These are phyloP conservation scores for Pseudogymnoascus sp. DNA, from an alignment of 2,329 filamentous ascomycete species.

Conservation along the genomic window DNA sequence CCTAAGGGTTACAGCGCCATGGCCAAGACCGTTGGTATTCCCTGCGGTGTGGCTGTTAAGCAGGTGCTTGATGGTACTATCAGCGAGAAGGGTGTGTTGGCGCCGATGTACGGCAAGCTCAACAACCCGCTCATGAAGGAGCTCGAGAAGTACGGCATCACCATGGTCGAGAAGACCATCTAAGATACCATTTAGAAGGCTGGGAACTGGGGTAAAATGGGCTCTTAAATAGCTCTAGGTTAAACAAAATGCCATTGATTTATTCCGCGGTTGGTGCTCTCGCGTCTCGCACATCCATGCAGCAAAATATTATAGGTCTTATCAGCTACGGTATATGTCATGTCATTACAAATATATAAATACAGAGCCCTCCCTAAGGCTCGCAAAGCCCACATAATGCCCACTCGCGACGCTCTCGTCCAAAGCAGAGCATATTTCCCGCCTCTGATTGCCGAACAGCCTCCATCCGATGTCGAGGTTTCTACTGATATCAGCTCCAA, in stretches of 20 bases:
- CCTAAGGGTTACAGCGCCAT: conserved; percentile 74
- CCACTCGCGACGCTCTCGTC: background rate
- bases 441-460: background rate
- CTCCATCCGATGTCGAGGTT: background rate
- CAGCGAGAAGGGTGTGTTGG: conserved; percentile 66
- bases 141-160: conserved; percentile 69
- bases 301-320: background rate
- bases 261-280: background rate
- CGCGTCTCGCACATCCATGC: background rate
- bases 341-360: background rate
- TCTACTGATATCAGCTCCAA: background rate
- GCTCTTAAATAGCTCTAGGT: background rate
- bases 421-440: background rate
- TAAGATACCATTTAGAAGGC: conserved; percentile 20
- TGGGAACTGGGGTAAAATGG: background rate
- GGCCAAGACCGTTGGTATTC: conserved; percentile 75
- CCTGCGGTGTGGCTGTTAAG: conserved; percentile 69
- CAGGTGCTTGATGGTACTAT: conserved; percentile 72
- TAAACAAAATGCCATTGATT: conserved; percentile 9
- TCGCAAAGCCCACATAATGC: background rate
- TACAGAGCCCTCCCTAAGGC: background rate
- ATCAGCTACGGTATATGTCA: background rate
- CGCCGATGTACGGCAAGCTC: conserved; percentile 67
- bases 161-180: conserved; percentile 62
- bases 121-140: conserved; percentile 70